Conservation (phyloP, 163 green algal genomes). For the Trebouxiophyceae sp. region DNA sequence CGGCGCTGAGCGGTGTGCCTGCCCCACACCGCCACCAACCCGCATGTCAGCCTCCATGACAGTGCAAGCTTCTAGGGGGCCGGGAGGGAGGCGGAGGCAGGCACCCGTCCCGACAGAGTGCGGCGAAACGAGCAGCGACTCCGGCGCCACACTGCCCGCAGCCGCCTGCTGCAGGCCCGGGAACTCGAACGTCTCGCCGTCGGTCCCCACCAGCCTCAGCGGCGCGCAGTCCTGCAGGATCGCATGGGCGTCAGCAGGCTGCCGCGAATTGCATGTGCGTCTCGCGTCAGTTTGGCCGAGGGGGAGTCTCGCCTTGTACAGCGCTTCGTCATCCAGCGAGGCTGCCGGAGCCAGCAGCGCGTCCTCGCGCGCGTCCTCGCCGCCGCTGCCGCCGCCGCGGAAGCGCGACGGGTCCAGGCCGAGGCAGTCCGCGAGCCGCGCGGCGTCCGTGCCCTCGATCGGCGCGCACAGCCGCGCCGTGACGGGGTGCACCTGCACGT, state of each 20-base stretch:
- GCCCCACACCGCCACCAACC: neutral
- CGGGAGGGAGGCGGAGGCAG: too few relatives aligned
- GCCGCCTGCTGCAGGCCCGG: constrained; percentile 44
- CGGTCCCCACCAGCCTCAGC: constrained; percentile 38
- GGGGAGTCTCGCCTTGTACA: constrained; percentile 23
- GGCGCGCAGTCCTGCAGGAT: constrained; percentile 47
- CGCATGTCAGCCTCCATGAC: too few relatives aligned
- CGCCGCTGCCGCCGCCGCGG: constrained; percentile 6
- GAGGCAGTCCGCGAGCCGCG: constrained; percentile 84
- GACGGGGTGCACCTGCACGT: constrained; percentile 94
- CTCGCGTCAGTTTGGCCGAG: neutral
- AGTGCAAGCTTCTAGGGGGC: too few relatives aligned
- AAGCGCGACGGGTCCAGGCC: constrained; percentile 83
- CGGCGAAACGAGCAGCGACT: constrained; percentile 45
- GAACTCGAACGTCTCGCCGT: constrained; percentile 54
- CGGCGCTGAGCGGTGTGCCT: constrained; percentile 25
- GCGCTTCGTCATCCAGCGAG: constrained; percentile 33
- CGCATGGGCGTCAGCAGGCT: constrained; percentile 9
- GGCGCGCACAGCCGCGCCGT: constrained; percentile 79
- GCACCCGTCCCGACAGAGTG: constrained; percentile 37
- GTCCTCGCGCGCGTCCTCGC: constrained; percentile 17
- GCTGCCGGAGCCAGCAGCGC: constrained; percentile 14
- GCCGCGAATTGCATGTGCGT: constrained; percentile 4
- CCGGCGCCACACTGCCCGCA: constrained; percentile 15
- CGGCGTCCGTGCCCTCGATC: constrained; percentile 89